phyloP scores from a whole-genome alignment of 2,329 filamentous ascomycete genomes.

The Cladosporium oxysporum region DNA sequence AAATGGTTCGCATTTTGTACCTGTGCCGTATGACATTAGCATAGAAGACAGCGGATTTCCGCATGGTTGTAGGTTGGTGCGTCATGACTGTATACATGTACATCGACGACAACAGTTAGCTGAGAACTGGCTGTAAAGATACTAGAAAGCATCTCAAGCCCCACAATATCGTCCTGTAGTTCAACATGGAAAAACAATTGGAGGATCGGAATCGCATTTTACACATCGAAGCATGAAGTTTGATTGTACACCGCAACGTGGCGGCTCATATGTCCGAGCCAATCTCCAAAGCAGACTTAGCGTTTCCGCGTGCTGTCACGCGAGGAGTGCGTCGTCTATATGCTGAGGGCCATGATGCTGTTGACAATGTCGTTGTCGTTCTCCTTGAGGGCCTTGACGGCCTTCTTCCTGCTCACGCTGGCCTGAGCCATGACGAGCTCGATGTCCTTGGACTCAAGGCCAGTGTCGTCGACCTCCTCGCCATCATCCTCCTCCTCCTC shows the following conservation, averaged over 20 bases:
- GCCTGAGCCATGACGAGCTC: constrained; percentile 99
- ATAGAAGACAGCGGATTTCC: background rate
- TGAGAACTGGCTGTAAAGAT: background rate
- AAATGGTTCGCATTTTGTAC: background rate
- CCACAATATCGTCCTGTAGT: background rate
- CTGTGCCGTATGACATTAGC: background rate
- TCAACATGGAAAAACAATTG: background rate
- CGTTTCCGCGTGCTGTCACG: constrained; percentile 10
- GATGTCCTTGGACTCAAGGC: constrained; percentile 98
- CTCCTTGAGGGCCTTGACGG: constrained; percentile 96
- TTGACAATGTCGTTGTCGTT: constrained; percentile 99
- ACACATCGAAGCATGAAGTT: constrained; percentile 19
- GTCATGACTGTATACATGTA: background rate
- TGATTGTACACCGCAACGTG: constrained; percentile 19
- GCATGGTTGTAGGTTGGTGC: background rate
- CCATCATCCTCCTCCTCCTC: constrained; percentile 78
- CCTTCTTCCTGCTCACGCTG: constrained; percentile 95
- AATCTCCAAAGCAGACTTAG: constrained; percentile 15
- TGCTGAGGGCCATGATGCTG: constrained; percentile 93
- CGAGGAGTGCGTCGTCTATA: constrained; percentile 40
- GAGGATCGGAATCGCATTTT: constrained; percentile 10
- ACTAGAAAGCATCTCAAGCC: background rate
- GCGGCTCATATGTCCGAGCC: constrained; percentile 15
- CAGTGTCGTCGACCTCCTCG: constrained; percentile 92
- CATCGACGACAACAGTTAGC: background rate